Base-by-base conservation (phyloP, 2,329 filamentous ascomycete species). In the Grosmannia clavigera region DNA sequence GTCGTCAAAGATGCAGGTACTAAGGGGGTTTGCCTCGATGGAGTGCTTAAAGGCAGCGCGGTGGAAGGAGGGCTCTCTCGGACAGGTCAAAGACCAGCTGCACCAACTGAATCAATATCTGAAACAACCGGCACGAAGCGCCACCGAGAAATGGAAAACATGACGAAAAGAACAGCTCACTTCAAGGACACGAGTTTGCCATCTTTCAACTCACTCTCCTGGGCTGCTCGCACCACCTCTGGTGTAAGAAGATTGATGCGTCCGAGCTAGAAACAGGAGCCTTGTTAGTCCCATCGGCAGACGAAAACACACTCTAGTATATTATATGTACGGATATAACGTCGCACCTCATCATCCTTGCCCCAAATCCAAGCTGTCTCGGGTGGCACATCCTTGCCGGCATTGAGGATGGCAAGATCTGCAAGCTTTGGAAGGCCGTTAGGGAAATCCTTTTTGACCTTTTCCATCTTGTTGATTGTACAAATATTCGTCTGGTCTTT, bases 191-290 rank as follows among this genome's bases (percentile, higher is more conserved):
- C 55, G 4, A 57, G 22, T 29, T 50, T 57, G 43, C 55, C 55
- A 11, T 57, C 55, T n/a, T 50, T 50, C 14, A 57, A 43, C 46
- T 57, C 70, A 63, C 80, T 79, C 64, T 79, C 76, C 22, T 70
- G 67, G 0, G 76, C 71, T 0, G 76, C 76, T 7, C 69, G 67
- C 9, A 69, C 69, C 25, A 77, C 71, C n/a, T 71, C 67, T 0
- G 76, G 73, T 0, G 77, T 80, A 54, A 80, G 72, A 6, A 78
- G 70, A 66, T 80, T 80, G 5, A 81, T 71, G 60, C 75, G 77
- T 16, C 78, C 78, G 4, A 78, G 68, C 55, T 57, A 43, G 40
- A 43, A 14, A 43, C 40, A 10, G 40, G 14, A 43, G 27, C 5
- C 1, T 16, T 25, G n/a, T 35, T 51, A 31, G 38, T 22, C 22